Evolutionary conservation across 345 rosid genomes (phyloP), one percentile per base, ranked within the genome.

Genomic region (Hibiscus syriacus): DNA sequence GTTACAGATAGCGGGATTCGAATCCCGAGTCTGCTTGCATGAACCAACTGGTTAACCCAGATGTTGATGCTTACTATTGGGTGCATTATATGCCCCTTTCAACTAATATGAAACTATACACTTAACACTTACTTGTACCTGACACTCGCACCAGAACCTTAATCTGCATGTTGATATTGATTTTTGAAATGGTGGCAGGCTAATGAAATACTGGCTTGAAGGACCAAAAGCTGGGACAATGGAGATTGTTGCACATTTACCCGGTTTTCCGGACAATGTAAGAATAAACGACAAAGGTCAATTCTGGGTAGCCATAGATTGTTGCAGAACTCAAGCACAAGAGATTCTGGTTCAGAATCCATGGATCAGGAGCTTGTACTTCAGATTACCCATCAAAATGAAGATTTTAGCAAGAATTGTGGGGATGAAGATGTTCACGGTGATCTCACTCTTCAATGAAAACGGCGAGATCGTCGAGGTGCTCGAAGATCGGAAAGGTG

Each of bases 401-500:
- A 83, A 81, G 73, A 55, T 81, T 43, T 71, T 92, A 49, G 97
- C 93, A 0, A 84, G 89, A 74, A 26, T 83, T 5, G 79, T 94
- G 96, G 99, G 99, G 67, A 94, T 94, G 99, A 90, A 50, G 66
- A 94, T 94, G 99, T 94, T 81, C 80, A 91, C 97, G 0, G 89
- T 88, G 0, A 78, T 94, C 29, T 87, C 97, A 0, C 78, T 82
- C 13, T 77, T 91, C 55, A 46, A 68, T 5, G 92, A 89, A 56
- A 73, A 83, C 0, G 97, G 99, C 22, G 75, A 84, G 59, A 80
- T 94, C 16, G 27, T 87, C 69, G 86, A 94, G 70, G 97, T 94
- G 13, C 90, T 94, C 1, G 99, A 91, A 79, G 99, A 94, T 79
- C 78, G 76, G 59, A 76, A 88, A 13, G 96, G 99, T 0, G 80